Conservation (phyloP, 306 rosid species). For the Crotalaria pallida region DNA sequence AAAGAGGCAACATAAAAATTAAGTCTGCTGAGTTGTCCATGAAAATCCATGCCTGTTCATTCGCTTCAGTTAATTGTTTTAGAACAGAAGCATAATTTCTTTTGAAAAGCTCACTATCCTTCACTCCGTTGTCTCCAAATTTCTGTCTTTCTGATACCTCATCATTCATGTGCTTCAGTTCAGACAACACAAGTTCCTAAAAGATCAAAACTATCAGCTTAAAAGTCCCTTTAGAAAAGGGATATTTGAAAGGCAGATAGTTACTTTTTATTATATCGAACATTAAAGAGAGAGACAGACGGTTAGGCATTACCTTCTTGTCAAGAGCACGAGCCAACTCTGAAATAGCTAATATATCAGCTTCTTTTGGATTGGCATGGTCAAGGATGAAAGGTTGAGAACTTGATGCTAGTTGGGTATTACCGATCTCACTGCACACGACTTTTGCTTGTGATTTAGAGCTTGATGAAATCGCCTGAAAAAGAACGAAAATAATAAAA, state of each 20-base stretch:
- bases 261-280: not conserved
- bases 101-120: slow-evolving; percentile 72
- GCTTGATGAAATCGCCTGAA: slow-evolving; percentile 37
- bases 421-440: slow-evolving; percentile 40
- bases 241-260: slow-evolving; percentile 8
- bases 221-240: slow-evolving; percentile 11
- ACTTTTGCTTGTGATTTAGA: slow-evolving; percentile 43
- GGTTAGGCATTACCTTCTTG: slow-evolving; percentile 63
- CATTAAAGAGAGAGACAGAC: not conserved
- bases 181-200: slow-evolving; percentile 77
- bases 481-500: not conserved
- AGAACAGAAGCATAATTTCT: slow-evolving; percentile 83
- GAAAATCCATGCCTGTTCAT: slow-evolving; percentile 61
- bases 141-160: slow-evolving; percentile 62
- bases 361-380: slow-evolving; percentile 63
- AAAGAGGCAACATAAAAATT: slow-evolving; percentile 1
- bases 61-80: slow-evolving; percentile 71
- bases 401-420: slow-evolving; percentile 37
- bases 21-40: slow-evolving; percentile 14
- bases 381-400: slow-evolving; percentile 47
- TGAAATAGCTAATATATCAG: slow-evolving; percentile 68
- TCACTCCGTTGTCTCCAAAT: slow-evolving; percentile 52
- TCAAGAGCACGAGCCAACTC: slow-evolving; percentile 76
- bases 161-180: slow-evolving; percentile 77
- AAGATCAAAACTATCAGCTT: slow-evolving; percentile 35